phyloP scores from a whole-genome alignment of 768 basidiomycete genomes.

The Tubosaeta sp. region DNA sequence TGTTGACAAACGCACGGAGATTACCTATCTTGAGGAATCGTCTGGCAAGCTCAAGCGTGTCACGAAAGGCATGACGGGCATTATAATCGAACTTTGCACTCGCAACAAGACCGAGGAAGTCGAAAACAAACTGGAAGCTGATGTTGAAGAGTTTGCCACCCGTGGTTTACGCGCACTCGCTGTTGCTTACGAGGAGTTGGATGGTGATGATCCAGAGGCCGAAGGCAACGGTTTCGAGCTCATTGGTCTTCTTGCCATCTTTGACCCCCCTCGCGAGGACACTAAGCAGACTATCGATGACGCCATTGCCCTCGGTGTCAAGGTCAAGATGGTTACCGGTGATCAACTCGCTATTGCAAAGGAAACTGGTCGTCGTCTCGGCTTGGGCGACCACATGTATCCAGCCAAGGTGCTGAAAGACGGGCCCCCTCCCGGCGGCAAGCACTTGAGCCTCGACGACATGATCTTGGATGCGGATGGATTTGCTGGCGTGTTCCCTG shows the following conservation, averaged over 20 bases:
- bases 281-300: slow-evolving; percentile 99
- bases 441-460: slow-evolving; percentile 82
- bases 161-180: slow-evolving; percentile 97
- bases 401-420: slow-evolving; percentile 98
- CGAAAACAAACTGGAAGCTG: slow-evolving; percentile 87
- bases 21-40: slow-evolving; percentile 92
- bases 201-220: slow-evolving; percentile 74
- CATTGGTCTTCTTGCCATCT: slow-evolving; percentile 95
- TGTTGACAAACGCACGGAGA: slow-evolving; percentile 98
- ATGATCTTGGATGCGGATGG: slow-evolving; percentile 99
- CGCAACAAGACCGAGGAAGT: slow-evolving; percentile 95
- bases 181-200: slow-evolving; percentile 91
- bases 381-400: slow-evolving; percentile 99
- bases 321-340: slow-evolving; percentile 99
- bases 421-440: slow-evolving; percentile 83
- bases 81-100: slow-evolving; percentile 94
- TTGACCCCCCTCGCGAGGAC: slow-evolving; percentile 95
- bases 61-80: slow-evolving; percentile 99
- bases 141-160: slow-evolving; percentile 92
- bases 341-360: slow-evolving; percentile 99
- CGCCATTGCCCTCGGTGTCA: slow-evolving; percentile 91
- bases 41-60: slow-evolving; percentile 97
- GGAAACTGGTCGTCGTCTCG: slow-evolving; percentile 97
- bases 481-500: slow-evolving; percentile 98
- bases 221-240: slow-evolving; percentile 98